Base-by-base conservation (phyloP, 2,329 filamentous ascomycete species). In the Grosmannia clavigera region DNA sequence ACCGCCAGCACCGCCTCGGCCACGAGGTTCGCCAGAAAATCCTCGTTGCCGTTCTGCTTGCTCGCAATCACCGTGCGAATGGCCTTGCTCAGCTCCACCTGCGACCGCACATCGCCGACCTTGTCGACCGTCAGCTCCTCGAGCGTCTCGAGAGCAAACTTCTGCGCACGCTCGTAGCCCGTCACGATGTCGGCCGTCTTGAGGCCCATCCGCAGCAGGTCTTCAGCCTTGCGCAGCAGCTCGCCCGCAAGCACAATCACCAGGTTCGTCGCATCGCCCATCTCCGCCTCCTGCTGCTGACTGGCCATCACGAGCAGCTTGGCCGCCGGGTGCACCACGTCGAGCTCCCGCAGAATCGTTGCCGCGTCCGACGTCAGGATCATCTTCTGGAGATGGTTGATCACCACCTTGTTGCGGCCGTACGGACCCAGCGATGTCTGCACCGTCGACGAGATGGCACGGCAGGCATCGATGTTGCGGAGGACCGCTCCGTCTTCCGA, bases 351-450 rank as follows among this genome's bases (percentile, higher is more conserved):
- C 68, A 99, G 82, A 72, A 99, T 99, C 52, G 94, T 97, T 66
- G 94, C 94, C 65, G 94, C 94, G 72, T 99, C 94, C 63, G 92
- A 97, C 67, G 95, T 99, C 65, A 99, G 81, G 68, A 96, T 95
- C 94, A 99, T 96, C 82, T 99, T 99, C 75, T 96, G 90, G 64
- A 99, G 82, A 78, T 99, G 95, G 81, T 99, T 99, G 81, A 99
- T 97, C 78, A 99, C 90, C 71, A 99, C 92, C 80, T 99, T 99
- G 81, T 99, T 99, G 75, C 94, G 89, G 70, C 94, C 94, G 76
- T 96, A 96, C 62, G 94, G 94, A 58, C 94, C 95, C 43, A 99
- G 83, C 54, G 94, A 97, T 61, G 94, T 97, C 79, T 96, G 91
- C 57, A 99, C 94, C 58, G 94, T 99, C 69, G 88, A 89, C 61